Percentiles rank a stretch among this genome's conserved stretches.
Conservation (phyloP, 345 rosid genomes). For the Anastatica hierochuntica region DNA sequence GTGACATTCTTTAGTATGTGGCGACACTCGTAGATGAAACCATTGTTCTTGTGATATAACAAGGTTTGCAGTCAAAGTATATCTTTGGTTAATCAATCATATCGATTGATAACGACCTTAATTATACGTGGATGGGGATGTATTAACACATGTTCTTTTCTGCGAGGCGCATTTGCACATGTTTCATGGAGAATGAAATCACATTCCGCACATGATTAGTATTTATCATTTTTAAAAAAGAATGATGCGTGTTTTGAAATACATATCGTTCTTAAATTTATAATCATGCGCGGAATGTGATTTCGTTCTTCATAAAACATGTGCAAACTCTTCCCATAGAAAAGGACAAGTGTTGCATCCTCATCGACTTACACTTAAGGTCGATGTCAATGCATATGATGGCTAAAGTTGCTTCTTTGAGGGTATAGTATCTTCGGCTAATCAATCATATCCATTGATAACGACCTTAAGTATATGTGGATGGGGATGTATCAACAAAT, state of each 20-base stretch:
- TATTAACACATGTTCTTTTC: neutral
- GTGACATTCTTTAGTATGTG: no score
- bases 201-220: conserved; percentile 9
- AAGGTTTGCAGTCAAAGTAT: neutral
- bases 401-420: no score
- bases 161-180: conserved; percentile 1
- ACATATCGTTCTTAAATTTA: no score
- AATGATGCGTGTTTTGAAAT: neutral
- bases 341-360: neutral
- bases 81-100: neutral
- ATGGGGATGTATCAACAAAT: neutral
- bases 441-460: neutral
- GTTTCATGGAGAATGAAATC: conserved; percentile 12
- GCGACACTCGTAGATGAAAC: no score
- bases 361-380: neutral
- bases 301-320: neutral
- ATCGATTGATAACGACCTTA: neutral
- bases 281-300: conserved; percentile 1
- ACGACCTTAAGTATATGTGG: neutral
- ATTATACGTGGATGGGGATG: neutral
- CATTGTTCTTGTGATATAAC: no score
- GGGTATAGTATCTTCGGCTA: neutral
- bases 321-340: neutral
- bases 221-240: neutral
- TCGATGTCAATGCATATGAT: no score